Evolutionary conservation across 306 rosid species (phyloP), one percentile per base, ranked within the genome.

Genomic region (Vicia faba): DNA sequence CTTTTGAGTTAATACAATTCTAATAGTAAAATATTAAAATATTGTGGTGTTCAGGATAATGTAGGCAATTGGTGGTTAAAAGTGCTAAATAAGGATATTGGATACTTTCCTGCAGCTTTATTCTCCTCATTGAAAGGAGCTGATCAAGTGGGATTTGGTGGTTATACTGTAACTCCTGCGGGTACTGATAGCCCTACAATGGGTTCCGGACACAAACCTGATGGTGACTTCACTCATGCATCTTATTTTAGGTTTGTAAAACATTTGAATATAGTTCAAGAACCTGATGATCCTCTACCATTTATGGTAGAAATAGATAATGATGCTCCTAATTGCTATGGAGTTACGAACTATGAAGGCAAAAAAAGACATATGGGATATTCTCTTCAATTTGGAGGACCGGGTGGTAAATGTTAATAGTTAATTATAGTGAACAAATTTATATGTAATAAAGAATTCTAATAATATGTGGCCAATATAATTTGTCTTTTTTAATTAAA

Each of bases 91-190:
- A 12, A 0, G 0, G 0, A 0, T 7, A 1, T 74, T 66, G 79
- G 79, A 15, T 66, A 74, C 25, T 74, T 14, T 48, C 73, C 73
- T 0, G 33, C 33, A n/a, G 8, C 5, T 5, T 56, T 74, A 9
- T 65, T 74, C 8, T 19, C 72, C 0, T 20, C 44, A 10, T 0
- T 73, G 51, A 0, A 0, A 11, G 1, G n/a, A 5, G 59, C 66
- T 0, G 5, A 44, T 5, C 1, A 5, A 5, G 61, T 56, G 4
- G 78, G 72, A 13, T 56, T 49, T 40, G 78, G 78, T 31, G 78
- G 72, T 0, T 44, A 2, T 2, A 65, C 67, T 41, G 0, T 0
- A 0, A 23, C 66, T 31, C 5, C 41, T 16, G 0, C 0, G 4
- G 33, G 38, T 8, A 1, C 0, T 11, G 5, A 25, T 1, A 55